These are phyloP conservation scores for Nigrograna mackinnonii DNA, from an alignment of 2,329 filamentous ascomycete genomes.

Conservation along the genomic window DNA sequence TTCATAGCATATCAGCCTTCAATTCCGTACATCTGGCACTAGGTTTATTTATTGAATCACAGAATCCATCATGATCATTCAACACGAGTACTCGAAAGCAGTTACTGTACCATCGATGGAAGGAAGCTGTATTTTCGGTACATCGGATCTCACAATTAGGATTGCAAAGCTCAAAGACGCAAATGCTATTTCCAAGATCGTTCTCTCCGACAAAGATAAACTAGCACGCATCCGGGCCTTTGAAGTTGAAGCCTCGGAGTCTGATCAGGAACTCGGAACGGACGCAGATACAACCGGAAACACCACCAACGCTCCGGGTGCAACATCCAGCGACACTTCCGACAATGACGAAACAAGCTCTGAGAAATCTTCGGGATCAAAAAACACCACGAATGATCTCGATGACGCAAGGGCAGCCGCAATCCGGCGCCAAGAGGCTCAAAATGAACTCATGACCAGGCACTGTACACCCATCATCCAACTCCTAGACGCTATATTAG, in stretches of 20 bases:
- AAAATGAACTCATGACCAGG: neutral
- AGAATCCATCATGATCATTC: too few relatives aligned
- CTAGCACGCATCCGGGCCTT: neutral
- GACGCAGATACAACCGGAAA: neutral
- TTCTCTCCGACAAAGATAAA: neutral
- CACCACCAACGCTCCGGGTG: neutral
- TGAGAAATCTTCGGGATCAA: neutral
- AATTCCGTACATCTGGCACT: too few relatives aligned
- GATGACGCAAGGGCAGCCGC: neutral
- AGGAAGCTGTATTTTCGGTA: neutral
- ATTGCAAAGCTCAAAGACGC: slow-evolving; percentile 1
- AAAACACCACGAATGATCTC: neutral
- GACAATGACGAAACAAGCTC: slow-evolving; percentile 1
- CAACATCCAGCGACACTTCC: neutral
- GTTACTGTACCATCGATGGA: too few relatives aligned
- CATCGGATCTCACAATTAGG: slow-evolving; percentile 1
- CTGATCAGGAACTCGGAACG: neutral
- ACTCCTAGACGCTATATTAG: slow-evolving; percentile 1
- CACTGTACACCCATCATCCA: slow-evolving; percentile 3
- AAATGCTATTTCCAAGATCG: neutral
- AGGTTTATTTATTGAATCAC: too few relatives aligned
- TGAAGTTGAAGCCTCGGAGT: neutral
- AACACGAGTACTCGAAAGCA: too few relatives aligned
- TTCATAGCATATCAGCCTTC: too few relatives aligned
- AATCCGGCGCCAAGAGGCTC: neutral